phyloP scores from a whole-genome alignment of 2,329 filamentous ascomycete species.

The Fusarium coicis region DNA sequence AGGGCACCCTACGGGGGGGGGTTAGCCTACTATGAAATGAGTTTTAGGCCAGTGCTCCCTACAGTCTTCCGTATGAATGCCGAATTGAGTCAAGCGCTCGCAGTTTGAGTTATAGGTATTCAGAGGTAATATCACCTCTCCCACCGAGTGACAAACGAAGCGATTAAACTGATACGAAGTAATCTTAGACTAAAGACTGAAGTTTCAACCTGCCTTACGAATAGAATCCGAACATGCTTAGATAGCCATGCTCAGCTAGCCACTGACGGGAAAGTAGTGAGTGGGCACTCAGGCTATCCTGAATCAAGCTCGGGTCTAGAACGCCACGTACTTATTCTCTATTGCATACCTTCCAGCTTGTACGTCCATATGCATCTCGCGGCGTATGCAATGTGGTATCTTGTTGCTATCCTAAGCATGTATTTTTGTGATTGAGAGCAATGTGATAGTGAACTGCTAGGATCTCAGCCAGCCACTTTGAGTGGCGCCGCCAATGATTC shows the following conservation, averaged over 20 bases:
- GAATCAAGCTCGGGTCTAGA: neutral
- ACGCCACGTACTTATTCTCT: too few species aligned
- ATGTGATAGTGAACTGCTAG: neutral
- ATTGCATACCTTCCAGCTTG: neutral
- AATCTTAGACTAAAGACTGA: rapidly evolving
- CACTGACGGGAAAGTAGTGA: neutral
- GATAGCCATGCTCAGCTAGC: neutral
- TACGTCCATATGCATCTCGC: neutral
- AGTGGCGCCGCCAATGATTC: neutral
- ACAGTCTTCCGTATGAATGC: too few species aligned
- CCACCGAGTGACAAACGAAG: neutral
- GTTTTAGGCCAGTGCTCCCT: too few species aligned
- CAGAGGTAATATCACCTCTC: neutral
- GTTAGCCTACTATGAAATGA: too few species aligned
- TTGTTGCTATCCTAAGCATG: rapidly evolving
- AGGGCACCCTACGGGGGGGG: too few species aligned
- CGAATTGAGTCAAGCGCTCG: neutral
- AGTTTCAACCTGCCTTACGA: rapidly evolving
- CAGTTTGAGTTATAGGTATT: neutral
- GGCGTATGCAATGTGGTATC: neutral
- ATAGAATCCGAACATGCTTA: rapidly evolving
- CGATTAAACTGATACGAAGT: neutral
- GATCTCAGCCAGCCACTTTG: neutral
- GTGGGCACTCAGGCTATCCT: neutral
- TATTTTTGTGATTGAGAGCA: neutral